Percentiles rank a stretch among this genome's conserved stretches.
Conservation (phyloP, 345 rosid genomes). For the Angophora floribunda region DNA sequence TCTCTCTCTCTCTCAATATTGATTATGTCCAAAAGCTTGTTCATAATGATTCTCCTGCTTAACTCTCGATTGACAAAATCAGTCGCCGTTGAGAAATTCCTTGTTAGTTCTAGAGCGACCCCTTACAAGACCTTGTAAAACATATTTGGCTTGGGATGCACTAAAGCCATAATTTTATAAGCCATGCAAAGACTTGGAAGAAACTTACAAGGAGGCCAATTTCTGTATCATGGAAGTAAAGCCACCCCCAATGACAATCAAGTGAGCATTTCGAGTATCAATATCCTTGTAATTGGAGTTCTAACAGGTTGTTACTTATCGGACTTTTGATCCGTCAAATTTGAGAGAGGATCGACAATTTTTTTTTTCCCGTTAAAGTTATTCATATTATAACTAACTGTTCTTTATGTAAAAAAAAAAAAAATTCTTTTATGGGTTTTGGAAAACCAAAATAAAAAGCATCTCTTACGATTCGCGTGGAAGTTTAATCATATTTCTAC, state of each 20-base stretch:
- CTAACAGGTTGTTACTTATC: rapidly evolving
- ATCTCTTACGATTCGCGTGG: not conserved
- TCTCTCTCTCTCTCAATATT: no score
- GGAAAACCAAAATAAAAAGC: not conserved
- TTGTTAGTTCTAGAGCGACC: not conserved
- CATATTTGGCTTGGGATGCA: no score
- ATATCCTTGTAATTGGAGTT: not conserved
- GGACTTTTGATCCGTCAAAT: not conserved
- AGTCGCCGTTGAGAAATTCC: no score
- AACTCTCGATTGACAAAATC: no score
- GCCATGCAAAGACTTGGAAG: not conserved
- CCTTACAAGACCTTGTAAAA: not conserved
- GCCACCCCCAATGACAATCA: not conserved
- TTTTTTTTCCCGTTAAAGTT: not conserved
- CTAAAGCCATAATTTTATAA: not conserved
- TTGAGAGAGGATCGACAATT: not conserved
- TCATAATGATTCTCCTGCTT: no score
- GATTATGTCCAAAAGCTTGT: no score
- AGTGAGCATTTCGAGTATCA: not conserved
- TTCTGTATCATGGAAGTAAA: not conserved
- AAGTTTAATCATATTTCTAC: not conserved
- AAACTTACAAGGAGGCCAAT: not conserved
- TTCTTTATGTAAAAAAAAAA: no score
- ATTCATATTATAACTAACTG: not conserved
- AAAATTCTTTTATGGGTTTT: not conserved